These are phyloP conservation scores for Boletus pseudopeckii DNA, from an alignment of 768 basidiomycete species.

Conservation along the genomic window DNA sequence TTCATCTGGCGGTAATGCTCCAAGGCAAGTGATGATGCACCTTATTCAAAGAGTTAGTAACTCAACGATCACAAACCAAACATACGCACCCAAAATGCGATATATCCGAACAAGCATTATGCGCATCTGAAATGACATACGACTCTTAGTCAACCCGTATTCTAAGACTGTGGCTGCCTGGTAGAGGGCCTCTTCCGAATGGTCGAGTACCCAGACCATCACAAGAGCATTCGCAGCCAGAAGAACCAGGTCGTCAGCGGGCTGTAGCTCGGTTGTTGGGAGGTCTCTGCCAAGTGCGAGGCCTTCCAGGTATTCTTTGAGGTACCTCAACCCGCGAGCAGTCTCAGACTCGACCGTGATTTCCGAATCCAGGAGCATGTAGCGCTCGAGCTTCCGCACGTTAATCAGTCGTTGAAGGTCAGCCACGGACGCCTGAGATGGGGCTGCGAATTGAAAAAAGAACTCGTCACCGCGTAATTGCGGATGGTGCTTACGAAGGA, in stretches of 20 bases:
- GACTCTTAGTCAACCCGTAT: conserved; percentile 67
- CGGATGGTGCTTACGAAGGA: conserved; percentile 43
- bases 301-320: conserved; percentile 60
- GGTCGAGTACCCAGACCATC: conserved; percentile 55
- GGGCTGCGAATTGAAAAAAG: conserved; percentile 15
- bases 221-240: conserved; percentile 69
- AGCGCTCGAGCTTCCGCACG: conserved; percentile 68
- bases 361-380: conserved; percentile 47
- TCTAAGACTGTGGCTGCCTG: conserved; percentile 67
- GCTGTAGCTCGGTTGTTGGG: conserved; percentile 77
- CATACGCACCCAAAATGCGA: conserved; percentile 64
- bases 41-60: conserved; percentile 36
- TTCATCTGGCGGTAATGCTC: conserved; percentile 78
- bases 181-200: conserved; percentile 56
- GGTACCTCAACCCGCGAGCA: conserved; percentile 48
- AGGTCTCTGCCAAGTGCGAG: conserved; percentile 65
- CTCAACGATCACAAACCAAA: not conserved
- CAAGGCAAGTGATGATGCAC: conserved; percentile 66
- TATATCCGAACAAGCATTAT: conserved; percentile 79
- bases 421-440: conserved; percentile 43
- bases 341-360: conserved; percentile 57
- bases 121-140: conserved; percentile 75
- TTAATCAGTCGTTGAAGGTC: conserved; percentile 71
- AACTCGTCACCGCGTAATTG: conserved; percentile 5
- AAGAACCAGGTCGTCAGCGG: conserved; percentile 80